A percentile compares a stretch with the other conserved stretches of the same genome.
Evolutionary conservation across 2,329 filamentous ascomycete species (phyloP).

Genomic region (Diaporthe citrichinensis): DNA sequence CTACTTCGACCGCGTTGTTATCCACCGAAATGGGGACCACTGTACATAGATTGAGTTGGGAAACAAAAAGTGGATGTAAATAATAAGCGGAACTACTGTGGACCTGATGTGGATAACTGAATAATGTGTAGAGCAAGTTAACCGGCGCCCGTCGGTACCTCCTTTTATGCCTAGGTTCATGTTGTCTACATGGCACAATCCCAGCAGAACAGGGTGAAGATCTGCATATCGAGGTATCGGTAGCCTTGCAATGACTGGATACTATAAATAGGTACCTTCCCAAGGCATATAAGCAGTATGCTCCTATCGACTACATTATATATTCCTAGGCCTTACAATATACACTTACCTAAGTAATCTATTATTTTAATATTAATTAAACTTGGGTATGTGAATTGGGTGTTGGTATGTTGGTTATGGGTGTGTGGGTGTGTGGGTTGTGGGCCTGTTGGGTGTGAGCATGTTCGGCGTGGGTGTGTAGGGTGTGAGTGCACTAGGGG

Average conservation of each 20-base stretch:
- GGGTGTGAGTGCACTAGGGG: too few relatives aligned
- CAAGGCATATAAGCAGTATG: background rate
- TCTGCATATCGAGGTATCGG: background rate
- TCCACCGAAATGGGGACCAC: background rate
- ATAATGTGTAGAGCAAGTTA: background rate
- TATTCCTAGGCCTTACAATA: too few relatives aligned
- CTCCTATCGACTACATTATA: background rate
- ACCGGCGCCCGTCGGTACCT: background rate
- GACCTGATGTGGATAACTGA: conserved; percentile 9
- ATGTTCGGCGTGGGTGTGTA: too few relatives aligned
- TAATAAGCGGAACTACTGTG: background rate
- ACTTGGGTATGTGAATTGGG: too few relatives aligned
- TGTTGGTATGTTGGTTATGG: too few relatives aligned
- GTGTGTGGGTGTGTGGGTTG: too few relatives aligned
- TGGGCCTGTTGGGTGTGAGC: too few relatives aligned
- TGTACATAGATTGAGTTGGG: background rate
- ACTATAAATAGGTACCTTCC: background rate
- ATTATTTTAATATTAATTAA: too few relatives aligned
- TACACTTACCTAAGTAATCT: too few relatives aligned
- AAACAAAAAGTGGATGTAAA: background rate
- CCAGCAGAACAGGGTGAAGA: background rate
- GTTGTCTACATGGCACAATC: background rate
- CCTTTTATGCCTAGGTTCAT: background rate
- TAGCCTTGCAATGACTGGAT: background rate
- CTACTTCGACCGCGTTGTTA: background rate